Conservation (phyloP, 257 asterid species). For the Nicotiana tomentosiformis region DNA sequence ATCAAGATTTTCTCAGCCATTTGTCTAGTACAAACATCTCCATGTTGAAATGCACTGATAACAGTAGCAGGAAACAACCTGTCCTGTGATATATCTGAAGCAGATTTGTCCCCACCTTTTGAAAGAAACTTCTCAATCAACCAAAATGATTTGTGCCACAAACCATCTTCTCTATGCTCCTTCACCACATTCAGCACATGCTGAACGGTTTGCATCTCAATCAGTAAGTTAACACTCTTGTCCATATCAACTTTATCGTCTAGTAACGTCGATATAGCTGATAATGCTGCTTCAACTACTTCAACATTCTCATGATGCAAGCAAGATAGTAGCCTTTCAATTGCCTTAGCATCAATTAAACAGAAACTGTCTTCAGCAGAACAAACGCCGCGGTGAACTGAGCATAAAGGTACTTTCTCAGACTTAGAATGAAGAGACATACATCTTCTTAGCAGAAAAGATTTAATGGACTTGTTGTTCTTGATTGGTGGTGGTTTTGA, state of each 20-base stretch:
- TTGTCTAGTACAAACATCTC: slow-evolving; percentile 51
- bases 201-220: slow-evolving; percentile 40
- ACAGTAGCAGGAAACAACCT: slow-evolving; percentile 51
- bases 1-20: slow-evolving; percentile 72
- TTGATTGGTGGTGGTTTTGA: slow-evolving; percentile 48
- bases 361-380: slow-evolving; percentile 70
- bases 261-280: slow-evolving; percentile 65
- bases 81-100: slow-evolving; percentile 51
- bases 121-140: slow-evolving; percentile 61
- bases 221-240: slow-evolving; percentile 44
- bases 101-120: slow-evolving; percentile 54
- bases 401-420: slow-evolving; percentile 34
- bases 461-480: slow-evolving; percentile 36
- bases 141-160: slow-evolving; percentile 71
- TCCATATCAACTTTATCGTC: slow-evolving; percentile 64
- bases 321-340: slow-evolving; percentile 52
- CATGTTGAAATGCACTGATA: slow-evolving; percentile 61
- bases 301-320: slow-evolving; percentile 63
- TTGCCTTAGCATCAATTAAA: slow-evolving; percentile 58
- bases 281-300: slow-evolving; percentile 66
- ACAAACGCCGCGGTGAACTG: slow-evolving; percentile 72
- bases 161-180: slow-evolving; percentile 53
- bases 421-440: slow-evolving; percentile 29
- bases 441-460: slow-evolving; percentile 31
- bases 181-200: slow-evolving; percentile 51